phyloP scores from a whole-genome alignment of 768 basidiomycete genomes.

The Hypsizygus marmoreus region DNA sequence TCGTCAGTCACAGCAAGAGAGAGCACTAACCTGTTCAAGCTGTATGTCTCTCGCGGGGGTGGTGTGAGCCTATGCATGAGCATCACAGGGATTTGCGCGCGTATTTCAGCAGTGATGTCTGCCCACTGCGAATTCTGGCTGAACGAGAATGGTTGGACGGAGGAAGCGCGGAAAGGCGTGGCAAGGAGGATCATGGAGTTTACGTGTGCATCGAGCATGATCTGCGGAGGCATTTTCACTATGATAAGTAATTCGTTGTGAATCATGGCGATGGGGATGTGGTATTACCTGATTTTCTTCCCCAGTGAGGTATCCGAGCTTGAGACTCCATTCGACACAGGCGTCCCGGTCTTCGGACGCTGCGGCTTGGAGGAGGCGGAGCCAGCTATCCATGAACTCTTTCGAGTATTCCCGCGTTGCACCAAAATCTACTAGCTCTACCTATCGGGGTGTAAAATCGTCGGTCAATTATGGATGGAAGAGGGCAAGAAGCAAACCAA shows the following conservation, averaged over 20 bases:
- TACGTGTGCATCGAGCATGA: conserved; percentile 87
- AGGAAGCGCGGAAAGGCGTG: conserved; percentile 72
- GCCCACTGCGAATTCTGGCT: conserved; percentile 65
- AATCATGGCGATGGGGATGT: neutral
- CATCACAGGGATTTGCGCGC: conserved; percentile 87
- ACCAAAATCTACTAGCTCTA: conserved; percentile 94
- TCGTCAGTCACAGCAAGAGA: neutral
- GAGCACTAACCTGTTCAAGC: conserved; percentile 73
- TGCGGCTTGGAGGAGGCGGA: conserved; percentile 80
- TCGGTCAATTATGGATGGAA: neutral
- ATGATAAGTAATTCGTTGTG: neutral
- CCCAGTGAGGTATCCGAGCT: conserved; percentile 89
- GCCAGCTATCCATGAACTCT: conserved; percentile 88
- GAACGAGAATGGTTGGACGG: conserved; percentile 79
- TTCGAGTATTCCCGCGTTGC: conserved; percentile 86
- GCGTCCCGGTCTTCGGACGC: conserved; percentile 63
- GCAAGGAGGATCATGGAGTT: conserved; percentile 83
- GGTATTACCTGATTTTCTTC: conserved; percentile 72
- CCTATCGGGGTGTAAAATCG: conserved; percentile 42
- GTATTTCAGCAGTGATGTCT: conserved; percentile 74
- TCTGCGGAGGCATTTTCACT: conserved; percentile 40
- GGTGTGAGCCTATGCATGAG: conserved; percentile 85
- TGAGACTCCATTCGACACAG: conserved; percentile 74
- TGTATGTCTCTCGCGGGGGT: conserved; percentile 93
- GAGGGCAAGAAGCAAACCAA: conserved; percentile 20